Evolutionary conservation across 139 green algal species (phyloP).

Genomic region (Coelastrella sp.): DNA sequence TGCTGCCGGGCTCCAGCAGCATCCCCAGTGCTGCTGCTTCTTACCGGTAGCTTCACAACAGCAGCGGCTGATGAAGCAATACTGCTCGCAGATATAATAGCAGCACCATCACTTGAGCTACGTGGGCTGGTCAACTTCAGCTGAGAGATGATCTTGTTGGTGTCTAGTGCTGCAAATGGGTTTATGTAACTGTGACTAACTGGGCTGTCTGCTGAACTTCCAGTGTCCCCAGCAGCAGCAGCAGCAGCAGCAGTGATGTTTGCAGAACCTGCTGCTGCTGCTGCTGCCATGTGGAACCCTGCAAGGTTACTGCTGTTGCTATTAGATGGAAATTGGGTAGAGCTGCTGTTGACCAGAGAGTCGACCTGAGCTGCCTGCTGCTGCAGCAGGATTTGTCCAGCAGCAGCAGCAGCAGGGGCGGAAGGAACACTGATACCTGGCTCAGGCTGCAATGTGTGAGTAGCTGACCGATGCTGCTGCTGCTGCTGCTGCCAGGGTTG

Average conservation of each 20-base stretch:
- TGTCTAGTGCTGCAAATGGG: conserved; percentile 33
- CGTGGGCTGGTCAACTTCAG: conserved; percentile 17
- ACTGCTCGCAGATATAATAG: background rate
- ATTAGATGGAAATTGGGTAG: no score
- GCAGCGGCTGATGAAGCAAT: background rate
- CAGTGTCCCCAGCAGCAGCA: conserved; percentile 21
- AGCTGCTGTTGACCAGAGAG: background rate
- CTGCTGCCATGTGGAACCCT: no score
- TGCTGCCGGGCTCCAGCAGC: background rate
- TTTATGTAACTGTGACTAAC: conserved; percentile 27
- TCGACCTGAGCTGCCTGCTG: conserved; percentile 13
- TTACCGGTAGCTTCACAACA: background rate
- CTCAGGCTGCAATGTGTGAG: no score
- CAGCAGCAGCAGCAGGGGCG: no score
- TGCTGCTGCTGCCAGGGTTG: background rate
- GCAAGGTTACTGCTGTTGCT: background rate
- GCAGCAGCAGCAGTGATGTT: background rate
- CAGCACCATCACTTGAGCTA: background rate
- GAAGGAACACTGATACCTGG: no score
- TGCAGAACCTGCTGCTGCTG: no score
- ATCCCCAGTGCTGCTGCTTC: background rate
- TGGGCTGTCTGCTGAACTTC: conserved; percentile 26
- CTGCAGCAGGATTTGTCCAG: background rate
- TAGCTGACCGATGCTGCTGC: background rate
- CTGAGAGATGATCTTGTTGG: conserved; percentile 4